Base-by-base conservation (phyloP, 2,329 filamentous ascomycete genomes). In the Pyrenophora teres region DNA sequence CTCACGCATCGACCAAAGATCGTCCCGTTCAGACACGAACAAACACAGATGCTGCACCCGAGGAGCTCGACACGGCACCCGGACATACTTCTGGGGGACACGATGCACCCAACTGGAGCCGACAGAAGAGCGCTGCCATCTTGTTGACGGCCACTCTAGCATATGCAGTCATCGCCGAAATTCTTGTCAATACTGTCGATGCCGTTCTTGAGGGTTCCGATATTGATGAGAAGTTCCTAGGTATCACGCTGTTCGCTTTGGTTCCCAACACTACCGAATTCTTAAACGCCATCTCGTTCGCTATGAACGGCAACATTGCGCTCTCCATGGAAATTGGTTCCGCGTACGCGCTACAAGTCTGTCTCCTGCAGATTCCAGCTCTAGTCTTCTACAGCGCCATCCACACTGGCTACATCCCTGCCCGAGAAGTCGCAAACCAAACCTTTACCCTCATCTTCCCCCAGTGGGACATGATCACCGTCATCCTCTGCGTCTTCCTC, bases 191-290 rank as follows among this genome's bases (percentile, higher is more conserved):
- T 72, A 97, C 93, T 0, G 95, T 99, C 1, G 95, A 99, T 69
- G 90, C 94, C n/a, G 93, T 99, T 6, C 77, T 99, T 44, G 86
- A 93, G 58, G 92, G 89, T 57, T 88, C 95, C 46, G 86, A 92
- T 44, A 91, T 99, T 63, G 92, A 97, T 69, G 92, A 97, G 70
- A 99, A 99, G 74, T 97, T 99, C 75, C 78, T 99, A 50, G 94
- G 94, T 40, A 96, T 99, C 60, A 97, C 94, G 1, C 80, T 99
- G 40, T 99, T 99, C 74, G 93, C 95, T 5, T 81, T 99, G 57
- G 95, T 99, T 6, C 94, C 94, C 10, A 99, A 99, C 77, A 97
- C 94, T 1, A 99, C 94, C 1, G 94, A 99, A 71, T 99, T 99
- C 71, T 74, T 99, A 87, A 99, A 99, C 75, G 94, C 93, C 71